These are phyloP conservation scores for Crataegus laevigata DNA, from an alignment of 306 rosid genomes.

Conservation along the genomic window DNA sequence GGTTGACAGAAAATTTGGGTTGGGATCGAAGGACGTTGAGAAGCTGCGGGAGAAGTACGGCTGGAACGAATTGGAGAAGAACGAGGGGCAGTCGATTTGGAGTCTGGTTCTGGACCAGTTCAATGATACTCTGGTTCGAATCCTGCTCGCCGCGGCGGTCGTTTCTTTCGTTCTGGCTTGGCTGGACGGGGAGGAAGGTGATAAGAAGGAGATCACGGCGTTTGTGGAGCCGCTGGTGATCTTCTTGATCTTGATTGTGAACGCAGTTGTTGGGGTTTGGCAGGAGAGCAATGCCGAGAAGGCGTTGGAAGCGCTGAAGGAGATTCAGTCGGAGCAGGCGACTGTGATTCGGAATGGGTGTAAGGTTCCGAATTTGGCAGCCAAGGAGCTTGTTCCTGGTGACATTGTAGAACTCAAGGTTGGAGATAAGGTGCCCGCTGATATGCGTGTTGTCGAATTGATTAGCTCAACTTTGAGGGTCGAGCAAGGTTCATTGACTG, in stretches of 20 bases:
- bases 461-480: constrained; percentile 41
- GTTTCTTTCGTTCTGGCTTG: constrained; percentile 79
- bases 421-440: constrained; percentile 48
- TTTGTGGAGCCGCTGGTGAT: constrained; percentile 51
- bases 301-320: constrained; percentile 85
- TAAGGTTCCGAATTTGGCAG: constrained; percentile 36
- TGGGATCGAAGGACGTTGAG: constrained; percentile 43
- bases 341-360: constrained; percentile 42
- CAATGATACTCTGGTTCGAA: constrained; percentile 78
- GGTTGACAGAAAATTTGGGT: constrained; percentile 40
- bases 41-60: constrained; percentile 51
- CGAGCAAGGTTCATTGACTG: constrained; percentile 46
- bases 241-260: constrained; percentile 42
- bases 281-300: constrained; percentile 94
- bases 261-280: constrained; percentile 83
- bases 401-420: constrained; percentile 43
- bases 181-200: constrained; percentile 67
- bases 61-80: constrained; percentile 73
- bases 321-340: constrained; percentile 89
- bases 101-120: constrained; percentile 67
- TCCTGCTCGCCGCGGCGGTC: constrained; percentile 77
- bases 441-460: constrained; percentile 34
- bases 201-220: constrained; percentile 42
- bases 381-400: constrained; percentile 84
- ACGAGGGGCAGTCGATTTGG: constrained; percentile 71